Conservation (phyloP, 805 yeast genomes). For the Metschnikowia lochheadii region DNA sequence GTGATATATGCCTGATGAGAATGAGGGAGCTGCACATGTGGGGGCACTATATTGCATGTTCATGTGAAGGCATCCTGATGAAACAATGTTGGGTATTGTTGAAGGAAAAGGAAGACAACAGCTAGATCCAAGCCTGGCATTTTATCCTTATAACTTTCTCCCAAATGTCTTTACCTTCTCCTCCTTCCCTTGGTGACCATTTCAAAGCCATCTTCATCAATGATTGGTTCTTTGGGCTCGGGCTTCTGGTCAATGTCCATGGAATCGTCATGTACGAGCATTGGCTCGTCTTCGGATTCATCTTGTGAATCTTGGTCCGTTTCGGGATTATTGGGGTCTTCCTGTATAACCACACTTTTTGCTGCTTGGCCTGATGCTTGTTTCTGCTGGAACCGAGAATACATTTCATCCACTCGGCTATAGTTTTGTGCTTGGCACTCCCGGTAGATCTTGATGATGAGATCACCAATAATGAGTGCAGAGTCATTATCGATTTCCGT, state of each 20-base stretch:
- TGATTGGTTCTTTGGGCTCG: constrained; percentile 26
- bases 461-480: constrained; percentile 67
- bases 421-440: constrained; percentile 56
- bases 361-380: constrained; percentile 34
- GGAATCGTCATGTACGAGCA: constrained; percentile 24
- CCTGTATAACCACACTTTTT: constrained; percentile 43
- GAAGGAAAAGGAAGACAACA: too few species aligned
- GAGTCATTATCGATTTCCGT: constrained; percentile 85
- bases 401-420: constrained; percentile 53
- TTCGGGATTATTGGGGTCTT: constrained; percentile 64
- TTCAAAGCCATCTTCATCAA: constrained; percentile 95
- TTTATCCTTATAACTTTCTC: too few species aligned
- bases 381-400: constrained; percentile 54
- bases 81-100: too few species aligned
- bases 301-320: constrained; percentile 32
- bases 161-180: constrained; percentile 8
- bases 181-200: constrained; percentile 69
- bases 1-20: too few species aligned
- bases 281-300: constrained; percentile 45
- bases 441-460: constrained; percentile 60
- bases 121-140: too few species aligned
- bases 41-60: too few species aligned
- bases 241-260: constrained; percentile 30
- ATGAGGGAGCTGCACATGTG: too few species aligned
- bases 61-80: too few species aligned